Evolutionary conservation across 108 stramenopile species (phyloP).

Genomic region (Chaetoceros tenuissimus): DNA sequence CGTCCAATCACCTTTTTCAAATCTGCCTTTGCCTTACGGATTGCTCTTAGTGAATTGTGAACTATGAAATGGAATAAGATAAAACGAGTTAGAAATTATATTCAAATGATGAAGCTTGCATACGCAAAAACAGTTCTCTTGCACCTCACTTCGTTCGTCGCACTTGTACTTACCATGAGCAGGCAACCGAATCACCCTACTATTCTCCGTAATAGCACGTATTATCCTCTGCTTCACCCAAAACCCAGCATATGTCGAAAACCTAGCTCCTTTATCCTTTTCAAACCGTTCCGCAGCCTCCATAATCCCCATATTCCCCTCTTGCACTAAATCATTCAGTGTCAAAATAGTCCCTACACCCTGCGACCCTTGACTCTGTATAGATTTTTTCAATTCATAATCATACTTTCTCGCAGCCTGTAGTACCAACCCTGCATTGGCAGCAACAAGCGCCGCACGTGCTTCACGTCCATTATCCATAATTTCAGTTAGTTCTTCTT

Average conservation of each 20-base stretch:
- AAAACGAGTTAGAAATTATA: too few species aligned
- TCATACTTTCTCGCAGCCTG: slow-evolving; percentile 62
- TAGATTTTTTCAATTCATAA: slow-evolving; percentile 34
- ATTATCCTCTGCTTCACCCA: slow-evolving; percentile 90
- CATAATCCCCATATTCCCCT: slow-evolving; percentile 88
- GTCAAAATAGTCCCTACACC: slow-evolving; percentile 65
- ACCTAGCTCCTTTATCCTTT: slow-evolving; percentile 69
- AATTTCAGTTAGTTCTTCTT: slow-evolving; percentile 29
- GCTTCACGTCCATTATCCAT: slow-evolving; percentile 56
- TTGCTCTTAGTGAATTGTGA: slow-evolving; percentile 47
- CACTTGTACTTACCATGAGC: slow-evolving; percentile 60
- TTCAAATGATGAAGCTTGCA: too few species aligned
- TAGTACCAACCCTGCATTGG: slow-evolving; percentile 75
- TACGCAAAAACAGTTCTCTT: too few species aligned
- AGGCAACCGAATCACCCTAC: slow-evolving; percentile 82
- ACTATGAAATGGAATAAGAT: slow-evolving; percentile 35
- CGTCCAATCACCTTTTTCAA: slow-evolving; percentile 48
- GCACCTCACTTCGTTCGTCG: slow-evolving; percentile 28
- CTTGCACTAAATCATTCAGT: slow-evolving; percentile 83
- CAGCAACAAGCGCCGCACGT: slow-evolving; percentile 40
- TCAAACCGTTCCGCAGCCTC: slow-evolving; percentile 92
- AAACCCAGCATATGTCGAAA: slow-evolving; percentile 88
- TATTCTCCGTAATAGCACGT: slow-evolving; percentile 73
- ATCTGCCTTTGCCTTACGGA: slow-evolving; percentile 48
- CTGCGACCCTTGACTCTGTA: slow-evolving; percentile 28